A percentile compares a stretch with the other conserved stretches of the same genome.
These are phyloP conservation scores for Rhynchospora breviuscula DNA, from an alignment of 176 grass and related monocot genomes.

Conservation along the genomic window DNA sequence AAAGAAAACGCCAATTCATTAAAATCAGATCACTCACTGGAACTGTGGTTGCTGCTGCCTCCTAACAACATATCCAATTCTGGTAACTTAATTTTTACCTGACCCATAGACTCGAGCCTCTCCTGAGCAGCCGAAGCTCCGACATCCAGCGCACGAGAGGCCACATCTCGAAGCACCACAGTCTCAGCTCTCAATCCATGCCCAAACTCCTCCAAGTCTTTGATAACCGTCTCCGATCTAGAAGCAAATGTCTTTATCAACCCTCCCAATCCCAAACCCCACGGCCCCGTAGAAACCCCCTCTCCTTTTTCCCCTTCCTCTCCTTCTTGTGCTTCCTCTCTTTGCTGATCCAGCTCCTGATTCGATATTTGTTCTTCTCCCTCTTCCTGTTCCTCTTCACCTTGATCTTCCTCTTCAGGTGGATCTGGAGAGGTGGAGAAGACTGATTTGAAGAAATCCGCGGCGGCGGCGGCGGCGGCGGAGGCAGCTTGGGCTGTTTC, in stretches of 20 bases:
- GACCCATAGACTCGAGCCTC: constrained; percentile 64
- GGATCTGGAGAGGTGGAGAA: constrained; percentile 29
- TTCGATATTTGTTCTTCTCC: not conserved
- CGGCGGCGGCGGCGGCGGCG: constrained; percentile 22
- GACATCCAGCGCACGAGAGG: constrained; percentile 50
- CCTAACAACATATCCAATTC: not conserved
- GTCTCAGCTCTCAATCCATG: constrained; percentile 59
- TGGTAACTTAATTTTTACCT: constrained; percentile 19
- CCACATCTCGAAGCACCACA: constrained; percentile 37
- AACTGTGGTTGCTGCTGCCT: no score
- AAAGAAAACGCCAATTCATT: no score
- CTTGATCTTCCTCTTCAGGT: constrained; percentile 18
- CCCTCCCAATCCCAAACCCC: constrained; percentile 53
- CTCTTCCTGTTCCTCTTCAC: not conserved
- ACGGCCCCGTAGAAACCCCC: not conserved
- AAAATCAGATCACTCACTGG: no score
- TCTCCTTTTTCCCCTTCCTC: constrained; percentile 8
- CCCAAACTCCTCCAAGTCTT: constrained; percentile 72
- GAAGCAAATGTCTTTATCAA: constrained; percentile 66
- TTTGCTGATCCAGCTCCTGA: constrained; percentile 3
- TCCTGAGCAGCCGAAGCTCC: constrained; percentile 51
- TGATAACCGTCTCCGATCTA: constrained; percentile 59
- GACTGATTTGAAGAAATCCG: constrained; percentile 23
- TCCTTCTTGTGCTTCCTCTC: not conserved
- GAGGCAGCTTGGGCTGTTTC: constrained; percentile 15